phyloP scores from a whole-genome alignment of 331 rosid genomes.

The Malus hybrid region DNA sequence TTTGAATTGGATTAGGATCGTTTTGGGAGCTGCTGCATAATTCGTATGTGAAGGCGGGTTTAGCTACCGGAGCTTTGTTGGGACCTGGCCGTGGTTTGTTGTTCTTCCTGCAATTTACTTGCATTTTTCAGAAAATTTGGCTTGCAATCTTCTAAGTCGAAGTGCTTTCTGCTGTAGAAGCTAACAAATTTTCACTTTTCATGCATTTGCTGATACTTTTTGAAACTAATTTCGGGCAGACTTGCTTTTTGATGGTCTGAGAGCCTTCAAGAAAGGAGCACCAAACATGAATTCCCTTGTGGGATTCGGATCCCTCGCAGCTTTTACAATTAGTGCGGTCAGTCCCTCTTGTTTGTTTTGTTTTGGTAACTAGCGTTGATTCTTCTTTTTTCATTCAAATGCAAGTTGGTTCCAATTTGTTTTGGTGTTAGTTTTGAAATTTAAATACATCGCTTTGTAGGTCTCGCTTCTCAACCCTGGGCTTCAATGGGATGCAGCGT shows the following conservation, averaged over 20 bases:
- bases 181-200: neutral
- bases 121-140: neutral
- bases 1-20: slow-evolving; percentile 33
- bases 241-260: slow-evolving; percentile 78
- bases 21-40: slow-evolving; percentile 65
- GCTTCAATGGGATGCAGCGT: slow-evolving; percentile 83
- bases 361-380: neutral
- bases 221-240: slow-evolving; percentile 40
- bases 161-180: neutral
- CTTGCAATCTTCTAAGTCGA: neutral
- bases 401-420: slow-evolving; percentile 11
- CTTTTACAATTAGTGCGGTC: slow-evolving; percentile 86
- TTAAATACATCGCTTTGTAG: slow-evolving; percentile 32
- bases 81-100: slow-evolving; percentile 97
- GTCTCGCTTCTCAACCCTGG: slow-evolving; percentile 76
- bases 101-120: neutral
- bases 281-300: slow-evolving; percentile 98
- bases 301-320: slow-evolving; percentile 92
- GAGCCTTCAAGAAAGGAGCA: slow-evolving; percentile 75
- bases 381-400: slow-evolving; percentile 15
- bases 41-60: slow-evolving; percentile 80
- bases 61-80: slow-evolving; percentile 71
- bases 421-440: slow-evolving; percentile 13
- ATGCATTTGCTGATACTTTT: slow-evolving; percentile 3
- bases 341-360: slow-evolving; percentile 18